A percentile compares a stretch with the other conserved stretches of the same genome.
phyloP scores from a whole-genome alignment of 352 stramenopile species.

The Globisporangium cylindrosporum region DNA sequence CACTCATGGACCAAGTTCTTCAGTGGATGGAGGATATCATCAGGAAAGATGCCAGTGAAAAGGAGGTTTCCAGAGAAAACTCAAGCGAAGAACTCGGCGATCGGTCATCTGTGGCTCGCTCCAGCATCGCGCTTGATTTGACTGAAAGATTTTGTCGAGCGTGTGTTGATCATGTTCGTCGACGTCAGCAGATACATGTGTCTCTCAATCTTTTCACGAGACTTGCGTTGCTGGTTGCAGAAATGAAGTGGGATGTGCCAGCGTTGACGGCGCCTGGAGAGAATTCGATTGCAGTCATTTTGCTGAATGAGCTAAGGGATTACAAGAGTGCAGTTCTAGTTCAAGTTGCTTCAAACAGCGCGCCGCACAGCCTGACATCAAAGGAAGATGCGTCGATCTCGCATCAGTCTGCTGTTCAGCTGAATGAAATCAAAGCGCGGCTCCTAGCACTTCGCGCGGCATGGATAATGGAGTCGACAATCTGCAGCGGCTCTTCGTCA shows the following conservation, averaged over 20 bases:
- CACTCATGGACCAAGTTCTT: slow-evolving; percentile 33
- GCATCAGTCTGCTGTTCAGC: slow-evolving; percentile 21
- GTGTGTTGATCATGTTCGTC: slow-evolving; percentile 28
- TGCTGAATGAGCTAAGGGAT: slow-evolving; percentile 26
- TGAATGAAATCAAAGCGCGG: slow-evolving; percentile 38
- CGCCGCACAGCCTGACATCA: not conserved
- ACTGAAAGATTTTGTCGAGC: slow-evolving; percentile 24
- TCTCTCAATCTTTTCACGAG: slow-evolving; percentile 42
- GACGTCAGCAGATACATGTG: slow-evolving; percentile 12
- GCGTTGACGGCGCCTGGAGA: not conserved
- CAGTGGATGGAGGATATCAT: slow-evolving; percentile 37
- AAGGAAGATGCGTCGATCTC: slow-evolving; percentile 12
- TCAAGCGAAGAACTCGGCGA: slow-evolving; percentile 1
- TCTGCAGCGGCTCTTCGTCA: not conserved
- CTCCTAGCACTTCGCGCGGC: slow-evolving; percentile 56
- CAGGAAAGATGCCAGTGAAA: slow-evolving; percentile 7
- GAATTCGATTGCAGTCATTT: slow-evolving; percentile 7
- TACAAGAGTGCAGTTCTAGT: slow-evolving; percentile 24
- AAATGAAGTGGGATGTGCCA: slow-evolving; percentile 13
- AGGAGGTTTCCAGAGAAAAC: slow-evolving; percentile 1
- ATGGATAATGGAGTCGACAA: slow-evolving; percentile 41
- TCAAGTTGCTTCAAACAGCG: not conserved
- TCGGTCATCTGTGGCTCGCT: not conserved
- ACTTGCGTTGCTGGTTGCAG: slow-evolving; percentile 26
- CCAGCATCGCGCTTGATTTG: slow-evolving; percentile 7